A percentile compares a stretch with the other conserved stretches of the same genome.
Evolutionary conservation across 2,329 filamentous ascomycete species (phyloP).

Genomic region (Fusarium xyrophilum): DNA sequence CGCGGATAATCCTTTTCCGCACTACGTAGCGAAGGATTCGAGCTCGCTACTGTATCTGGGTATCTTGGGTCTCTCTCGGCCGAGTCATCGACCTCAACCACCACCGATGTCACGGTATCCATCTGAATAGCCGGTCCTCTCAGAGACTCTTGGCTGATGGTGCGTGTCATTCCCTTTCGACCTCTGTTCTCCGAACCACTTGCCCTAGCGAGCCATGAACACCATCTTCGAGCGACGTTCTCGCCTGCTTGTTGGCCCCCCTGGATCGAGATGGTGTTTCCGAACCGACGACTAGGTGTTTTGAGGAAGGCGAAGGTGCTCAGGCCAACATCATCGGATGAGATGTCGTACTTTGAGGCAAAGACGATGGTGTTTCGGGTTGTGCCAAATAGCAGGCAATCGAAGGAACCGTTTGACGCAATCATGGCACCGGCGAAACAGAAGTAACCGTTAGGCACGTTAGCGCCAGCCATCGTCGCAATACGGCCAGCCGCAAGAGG

Average conservation of each 20-base stretch:
- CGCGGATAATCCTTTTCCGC: conserved; percentile 38
- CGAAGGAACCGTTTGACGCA: conserved; percentile 62
- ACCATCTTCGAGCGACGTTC: conserved; percentile 38
- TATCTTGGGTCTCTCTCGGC: conserved; percentile 39
- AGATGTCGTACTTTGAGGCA: conserved; percentile 45
- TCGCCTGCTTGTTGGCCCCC: conserved; percentile 38
- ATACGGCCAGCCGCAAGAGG: conserved; percentile 71
- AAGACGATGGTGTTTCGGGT: conserved; percentile 63
- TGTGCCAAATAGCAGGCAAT: conserved; percentile 60
- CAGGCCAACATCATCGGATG: conserved; percentile 56
- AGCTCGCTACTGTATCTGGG: conserved; percentile 34
- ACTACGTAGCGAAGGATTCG: conserved; percentile 40
- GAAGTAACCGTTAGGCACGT: conserved; percentile 62
- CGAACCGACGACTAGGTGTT: conserved; percentile 49
- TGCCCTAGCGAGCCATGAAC: conserved; percentile 35
- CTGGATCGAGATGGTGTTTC: conserved; percentile 52
- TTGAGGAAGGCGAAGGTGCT: conserved; percentile 60
- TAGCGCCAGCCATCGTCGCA: conserved; percentile 63
- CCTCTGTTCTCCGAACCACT: conserved; percentile 7
- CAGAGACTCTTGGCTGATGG: conserved; percentile 45
- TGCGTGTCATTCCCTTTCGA: conserved; percentile 26
- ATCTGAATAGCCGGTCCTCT: conserved; percentile 52
- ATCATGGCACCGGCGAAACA: conserved; percentile 66
- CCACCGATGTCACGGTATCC: conserved; percentile 53
- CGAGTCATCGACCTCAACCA: conserved; percentile 48